Conservation (phyloP, 2,329 filamentous ascomycete species). For the Verticillium dahliae region DNA sequence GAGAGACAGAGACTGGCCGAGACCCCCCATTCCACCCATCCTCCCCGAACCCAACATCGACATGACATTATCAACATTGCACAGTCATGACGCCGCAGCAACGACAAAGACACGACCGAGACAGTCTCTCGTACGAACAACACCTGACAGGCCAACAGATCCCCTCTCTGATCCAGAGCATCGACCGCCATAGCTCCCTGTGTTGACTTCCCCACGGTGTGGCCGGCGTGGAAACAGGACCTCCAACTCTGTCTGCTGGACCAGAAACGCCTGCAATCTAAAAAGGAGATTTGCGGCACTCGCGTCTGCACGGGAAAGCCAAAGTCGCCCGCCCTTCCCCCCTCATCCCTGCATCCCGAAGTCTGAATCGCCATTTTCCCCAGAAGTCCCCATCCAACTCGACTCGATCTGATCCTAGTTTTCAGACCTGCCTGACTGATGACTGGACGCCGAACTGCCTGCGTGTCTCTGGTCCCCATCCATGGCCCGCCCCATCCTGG, state of each 20-base stretch:
- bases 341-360: neutral
- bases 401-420: neutral
- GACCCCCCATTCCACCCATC: neutral
- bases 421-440: neutral
- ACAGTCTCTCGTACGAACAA: neutral
- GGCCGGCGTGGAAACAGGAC: neutral
- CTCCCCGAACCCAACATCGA: neutral
- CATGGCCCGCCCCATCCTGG: neutral
- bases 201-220: neutral
- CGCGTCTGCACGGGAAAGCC: neutral
- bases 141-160: neutral
- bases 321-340: neutral
- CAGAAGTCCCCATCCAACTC: neutral
- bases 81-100: neutral
- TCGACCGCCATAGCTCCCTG: neutral
- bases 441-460: neutral
- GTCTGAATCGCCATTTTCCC: neutral
- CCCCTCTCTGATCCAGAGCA: neutral
- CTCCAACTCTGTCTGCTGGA: neutral
- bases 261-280: neutral
- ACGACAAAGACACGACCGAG: neutral
- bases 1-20: neutral
- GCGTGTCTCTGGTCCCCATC: neutral
- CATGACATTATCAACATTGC: neutral
- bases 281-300: neutral